phyloP scores from a whole-genome alignment of 2,329 filamentous ascomycete species.

The Xylaria polymorpha region DNA sequence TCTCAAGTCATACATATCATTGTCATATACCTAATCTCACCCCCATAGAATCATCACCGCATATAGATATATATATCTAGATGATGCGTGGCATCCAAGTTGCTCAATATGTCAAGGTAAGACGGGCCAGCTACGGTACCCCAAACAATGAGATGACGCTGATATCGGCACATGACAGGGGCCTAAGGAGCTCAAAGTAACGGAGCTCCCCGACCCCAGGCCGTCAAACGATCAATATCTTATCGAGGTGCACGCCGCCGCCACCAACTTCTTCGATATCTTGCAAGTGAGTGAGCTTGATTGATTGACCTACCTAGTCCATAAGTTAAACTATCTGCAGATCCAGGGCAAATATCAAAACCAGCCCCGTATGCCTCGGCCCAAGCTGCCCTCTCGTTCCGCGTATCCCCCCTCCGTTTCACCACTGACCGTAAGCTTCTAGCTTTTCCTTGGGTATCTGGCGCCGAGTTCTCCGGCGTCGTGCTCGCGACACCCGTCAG shows the following conservation, averaged over 20 bases:
- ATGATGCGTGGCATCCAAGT: slow-evolving; percentile 82
- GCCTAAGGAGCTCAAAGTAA: slow-evolving; percentile 81
- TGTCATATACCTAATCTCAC: neutral
- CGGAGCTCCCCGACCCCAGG: slow-evolving; percentile 77
- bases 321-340: slow-evolving; percentile 30
- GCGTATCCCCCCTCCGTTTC: neutral
- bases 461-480: slow-evolving; percentile 86
- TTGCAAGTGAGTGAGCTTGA: no score
- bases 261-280: slow-evolving; percentile 97
- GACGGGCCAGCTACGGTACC: neutral
- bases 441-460: slow-evolving; percentile 87
- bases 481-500: slow-evolving; percentile 73
- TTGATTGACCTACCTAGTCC: no score
- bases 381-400: no score
- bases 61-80: slow-evolving; percentile 11
- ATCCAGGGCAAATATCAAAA: slow-evolving; percentile 96
- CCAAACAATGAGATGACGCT: neutral
- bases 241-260: slow-evolving; percentile 85
- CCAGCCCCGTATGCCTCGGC: slow-evolving; percentile 71
- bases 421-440: slow-evolving; percentile 2
- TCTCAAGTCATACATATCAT: neutral
- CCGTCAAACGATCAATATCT: slow-evolving; percentile 82
- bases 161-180: slow-evolving; percentile 61
- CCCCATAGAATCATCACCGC: no score
- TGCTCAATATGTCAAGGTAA: slow-evolving; percentile 78